Base-by-base conservation (phyloP, 225 moss, liverwort and hornwort genomes). In the Marchantia paleacea region DNA sequence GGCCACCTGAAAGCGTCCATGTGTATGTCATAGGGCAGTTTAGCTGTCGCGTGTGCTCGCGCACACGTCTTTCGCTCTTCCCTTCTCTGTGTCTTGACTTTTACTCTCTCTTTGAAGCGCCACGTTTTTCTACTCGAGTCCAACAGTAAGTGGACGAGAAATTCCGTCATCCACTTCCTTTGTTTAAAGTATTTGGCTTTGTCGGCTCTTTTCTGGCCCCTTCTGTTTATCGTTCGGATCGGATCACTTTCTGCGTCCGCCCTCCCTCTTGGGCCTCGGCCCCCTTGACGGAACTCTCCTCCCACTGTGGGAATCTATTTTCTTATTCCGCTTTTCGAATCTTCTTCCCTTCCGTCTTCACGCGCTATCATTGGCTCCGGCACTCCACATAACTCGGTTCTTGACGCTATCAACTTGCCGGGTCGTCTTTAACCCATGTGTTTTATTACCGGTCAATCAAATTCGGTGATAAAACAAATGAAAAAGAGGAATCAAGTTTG, bases 1-100 rank as follows among this genome's bases (percentile, higher is more conserved):
- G 65, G 20, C 65, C 65, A 65, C 65, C 65, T 65, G 65, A 65
- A 24, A 24, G 65, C n/a, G 65, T 65, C 25, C 65, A 65, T 65
- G 65, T 65, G 65, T 65, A 22, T 0, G 13, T 65, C n/a, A 9
- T 57, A 12, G 57, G 57, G 13, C 19, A 12, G 57, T 57, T 57
- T 57, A 7, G 65, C 65, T 65, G 24, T 65, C 24, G 65, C n/a
- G 65, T 25, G 25, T 24, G 10, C 25, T 65, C 24, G 65, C n/a
- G 65, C 12, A 65, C 65, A 24, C 25, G 24, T 24, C 65, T 25
- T 65, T 26, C 57, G 13, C 19, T 19, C 19, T 65, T 65, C 65
- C 8, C 25, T 65, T 24, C 25, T 65, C 65, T 24, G 11, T 28
- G 11, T 65, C 65, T 65, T 65, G 65, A 25, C n/a, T 25, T 24